phyloP scores from a whole-genome alignment of 148 eudicot genomes.

The Cornus suecica region DNA sequence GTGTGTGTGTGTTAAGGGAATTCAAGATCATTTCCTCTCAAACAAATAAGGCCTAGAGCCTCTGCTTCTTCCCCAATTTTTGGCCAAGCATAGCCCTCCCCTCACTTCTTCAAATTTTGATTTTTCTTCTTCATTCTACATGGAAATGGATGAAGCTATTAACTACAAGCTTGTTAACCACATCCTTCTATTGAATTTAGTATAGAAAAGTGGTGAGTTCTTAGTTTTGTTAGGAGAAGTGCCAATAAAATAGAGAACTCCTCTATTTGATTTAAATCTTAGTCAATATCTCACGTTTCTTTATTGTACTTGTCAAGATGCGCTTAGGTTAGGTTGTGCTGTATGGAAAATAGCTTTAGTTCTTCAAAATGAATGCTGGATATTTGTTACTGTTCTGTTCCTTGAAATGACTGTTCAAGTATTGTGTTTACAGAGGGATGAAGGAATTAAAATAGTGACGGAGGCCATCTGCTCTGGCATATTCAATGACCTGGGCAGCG shows the following conservation, averaged over 20 bases:
- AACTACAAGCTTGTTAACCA: no score
- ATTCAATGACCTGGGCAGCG: conserved; percentile 95
- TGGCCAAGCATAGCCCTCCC: no score
- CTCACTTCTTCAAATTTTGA: no score
- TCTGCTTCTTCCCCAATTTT: no score
- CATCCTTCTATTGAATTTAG: no score
- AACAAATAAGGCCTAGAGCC: no score
- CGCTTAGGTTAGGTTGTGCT: not conserved
- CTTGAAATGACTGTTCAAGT: not conserved
- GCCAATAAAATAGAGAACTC: not conserved
- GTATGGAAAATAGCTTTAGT: not conserved
- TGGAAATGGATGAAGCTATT: no score
- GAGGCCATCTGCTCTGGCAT: conserved; percentile 91
- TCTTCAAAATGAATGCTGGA: not conserved
- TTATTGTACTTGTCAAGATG: not conserved
- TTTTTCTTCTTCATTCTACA: no score
- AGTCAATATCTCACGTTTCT: not conserved
- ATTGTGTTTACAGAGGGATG: conserved; percentile 62
- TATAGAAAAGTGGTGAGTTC: no score
- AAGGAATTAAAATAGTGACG: conserved; percentile 68
- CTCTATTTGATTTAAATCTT: not conserved
- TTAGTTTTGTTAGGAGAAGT: not conserved
- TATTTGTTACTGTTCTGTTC: not conserved
- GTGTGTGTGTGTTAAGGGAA: no score
- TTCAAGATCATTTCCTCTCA: no score